A percentile compares a stretch with the other conserved stretches of the same genome.
Conservation (phyloP, 257 asterid genomes). For the Parsonsia alboflavescens region DNA sequence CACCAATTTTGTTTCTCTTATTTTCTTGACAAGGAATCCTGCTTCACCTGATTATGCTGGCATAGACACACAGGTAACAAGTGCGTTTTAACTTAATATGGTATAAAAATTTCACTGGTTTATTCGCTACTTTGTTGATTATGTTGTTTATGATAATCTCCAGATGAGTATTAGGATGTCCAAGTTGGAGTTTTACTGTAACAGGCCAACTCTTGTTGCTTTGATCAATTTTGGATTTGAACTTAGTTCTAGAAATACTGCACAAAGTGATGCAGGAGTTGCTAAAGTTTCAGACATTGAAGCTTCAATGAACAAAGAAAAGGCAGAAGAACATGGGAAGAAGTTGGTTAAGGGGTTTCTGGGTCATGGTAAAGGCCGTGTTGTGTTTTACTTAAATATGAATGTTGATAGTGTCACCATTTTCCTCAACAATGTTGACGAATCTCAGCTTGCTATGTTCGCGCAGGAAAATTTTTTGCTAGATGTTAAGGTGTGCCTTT, state of each 20-base stretch:
- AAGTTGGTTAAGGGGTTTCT: constrained; percentile 71
- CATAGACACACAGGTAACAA: constrained; percentile 82
- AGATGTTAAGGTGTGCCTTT: constrained; percentile 69
- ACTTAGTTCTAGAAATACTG: constrained; percentile 48
- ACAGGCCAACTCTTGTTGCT: constrained; percentile 96
- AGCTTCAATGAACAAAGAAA: constrained; percentile 45
- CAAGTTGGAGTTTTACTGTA: constrained; percentile 89
- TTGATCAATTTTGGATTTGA: constrained; percentile 78
- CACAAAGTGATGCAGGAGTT: constrained; percentile 20
- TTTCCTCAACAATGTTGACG: constrained; percentile 93
- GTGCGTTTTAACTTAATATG: constrained; percentile 13
- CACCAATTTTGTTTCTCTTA: constrained; percentile 88
- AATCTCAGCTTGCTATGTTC: constrained; percentile 93
- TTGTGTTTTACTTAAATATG: constrained; percentile 85
- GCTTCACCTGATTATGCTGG: constrained; percentile 87
- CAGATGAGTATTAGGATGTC: constrained; percentile 99
- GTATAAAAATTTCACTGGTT: constrained; percentile 9
- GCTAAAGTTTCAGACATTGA: constrained; percentile 37
- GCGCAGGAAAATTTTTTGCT: constrained; percentile 92
- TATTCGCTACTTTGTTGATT: constrained; percentile 24
- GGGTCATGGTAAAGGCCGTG: constrained; percentile 89
- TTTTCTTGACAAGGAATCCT: constrained; percentile 60
- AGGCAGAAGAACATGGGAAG: constrained; percentile 59
- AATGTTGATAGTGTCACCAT: constrained; percentile 85
- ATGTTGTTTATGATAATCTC: constrained; percentile 19